Percentiles rank a stretch among this genome's conserved stretches.
phyloP scores from a whole-genome alignment of 2,329 filamentous ascomycete genomes.

The Verticillium zaregamsianum region DNA sequence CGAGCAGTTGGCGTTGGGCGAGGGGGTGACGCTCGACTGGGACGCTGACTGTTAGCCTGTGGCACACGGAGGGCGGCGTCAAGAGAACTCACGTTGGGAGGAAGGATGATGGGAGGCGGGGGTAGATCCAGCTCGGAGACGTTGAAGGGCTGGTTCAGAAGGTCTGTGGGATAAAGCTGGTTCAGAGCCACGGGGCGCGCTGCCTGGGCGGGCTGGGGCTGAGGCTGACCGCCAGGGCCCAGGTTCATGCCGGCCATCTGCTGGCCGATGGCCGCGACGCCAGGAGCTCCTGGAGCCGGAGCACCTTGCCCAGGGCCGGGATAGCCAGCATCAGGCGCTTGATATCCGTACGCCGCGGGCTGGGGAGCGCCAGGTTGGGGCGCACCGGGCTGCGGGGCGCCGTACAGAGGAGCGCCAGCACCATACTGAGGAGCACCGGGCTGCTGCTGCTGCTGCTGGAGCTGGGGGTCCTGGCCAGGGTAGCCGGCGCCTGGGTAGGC shows the following conservation, averaged over 20 bases:
- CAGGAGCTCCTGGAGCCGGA: conserved; percentile 28
- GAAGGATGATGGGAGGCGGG: conserved; percentile 85
- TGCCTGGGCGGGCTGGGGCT: conserved; percentile 44
- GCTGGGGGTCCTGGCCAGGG: conserved; percentile 40
- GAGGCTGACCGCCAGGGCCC: conserved; percentile 56
- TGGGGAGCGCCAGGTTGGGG: conserved; percentile 32
- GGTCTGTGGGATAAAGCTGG: conserved; percentile 86
- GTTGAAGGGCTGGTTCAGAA: conserved; percentile 90
- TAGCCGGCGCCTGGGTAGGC: conserved; percentile 48
- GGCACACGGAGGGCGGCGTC: background rate
- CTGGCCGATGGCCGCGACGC: conserved; percentile 71
- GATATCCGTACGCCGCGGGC: conserved; percentile 55
- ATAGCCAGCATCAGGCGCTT: conserved; percentile 65
- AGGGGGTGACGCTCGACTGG: conserved; percentile 85
- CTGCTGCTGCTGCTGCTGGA: conserved; percentile 31
- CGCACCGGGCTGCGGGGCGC: conserved; percentile 40
- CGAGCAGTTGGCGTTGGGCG: conserved; percentile 84
- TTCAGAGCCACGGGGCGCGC: conserved; percentile 59
- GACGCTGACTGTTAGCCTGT: background rate
- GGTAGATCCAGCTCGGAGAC: conserved; percentile 88
- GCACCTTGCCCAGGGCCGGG: conserved; percentile 42
- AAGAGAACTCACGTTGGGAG: conserved; percentile 71
- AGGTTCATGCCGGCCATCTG: conserved; percentile 85
- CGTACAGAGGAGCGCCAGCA: conserved; percentile 32
- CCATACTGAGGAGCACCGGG: conserved; percentile 23